These are phyloP conservation scores for Neurospora sp. DNA, from an alignment of 2,329 filamentous ascomycete genomes.

Conservation along the genomic window DNA sequence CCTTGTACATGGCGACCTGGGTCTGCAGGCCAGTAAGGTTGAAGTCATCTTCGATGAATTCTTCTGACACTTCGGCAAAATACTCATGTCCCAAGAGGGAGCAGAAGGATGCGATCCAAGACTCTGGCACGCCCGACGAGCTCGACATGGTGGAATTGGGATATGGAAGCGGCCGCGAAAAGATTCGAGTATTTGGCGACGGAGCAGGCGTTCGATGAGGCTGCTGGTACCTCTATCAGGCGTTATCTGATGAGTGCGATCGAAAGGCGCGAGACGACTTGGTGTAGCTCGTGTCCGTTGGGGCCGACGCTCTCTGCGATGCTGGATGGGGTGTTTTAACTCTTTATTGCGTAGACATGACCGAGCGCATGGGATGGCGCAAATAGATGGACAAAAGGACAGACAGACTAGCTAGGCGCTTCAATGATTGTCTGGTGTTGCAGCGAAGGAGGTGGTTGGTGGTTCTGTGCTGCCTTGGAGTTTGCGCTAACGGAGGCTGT, in stretches of 20 bases:
- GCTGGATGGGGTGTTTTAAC: neutral
- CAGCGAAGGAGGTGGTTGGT: neutral
- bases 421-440: slow-evolving; percentile 3
- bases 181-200: neutral
- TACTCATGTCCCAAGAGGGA: slow-evolving; percentile 94
- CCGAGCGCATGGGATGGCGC: slow-evolving; percentile 7
- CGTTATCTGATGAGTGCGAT: neutral
- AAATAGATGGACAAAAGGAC: neutral
- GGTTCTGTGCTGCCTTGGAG: neutral
- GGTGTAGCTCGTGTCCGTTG: neutral
- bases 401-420: neutral
- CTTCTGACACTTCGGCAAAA: slow-evolving; percentile 96
- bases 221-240: neutral
- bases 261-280: neutral
- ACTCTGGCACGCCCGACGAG: slow-evolving; percentile 60
- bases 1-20: slow-evolving; percentile 98
- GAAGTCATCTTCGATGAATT: slow-evolving; percentile 99
- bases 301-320: slow-evolving; percentile 10
- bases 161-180: neutral
- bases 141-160: slow-evolving; percentile 40
- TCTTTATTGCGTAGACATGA: slow-evolving; percentile 14
- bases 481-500: neutral
- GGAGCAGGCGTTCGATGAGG: neutral
- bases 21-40: slow-evolving; percentile 92
- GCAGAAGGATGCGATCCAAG: slow-evolving; percentile 97